Evolutionary conservation across 192 early-diverging fungal genomes (phyloP), one percentile per base, ranked within the genome.

Genomic region (Umbelopsis sp.): DNA sequence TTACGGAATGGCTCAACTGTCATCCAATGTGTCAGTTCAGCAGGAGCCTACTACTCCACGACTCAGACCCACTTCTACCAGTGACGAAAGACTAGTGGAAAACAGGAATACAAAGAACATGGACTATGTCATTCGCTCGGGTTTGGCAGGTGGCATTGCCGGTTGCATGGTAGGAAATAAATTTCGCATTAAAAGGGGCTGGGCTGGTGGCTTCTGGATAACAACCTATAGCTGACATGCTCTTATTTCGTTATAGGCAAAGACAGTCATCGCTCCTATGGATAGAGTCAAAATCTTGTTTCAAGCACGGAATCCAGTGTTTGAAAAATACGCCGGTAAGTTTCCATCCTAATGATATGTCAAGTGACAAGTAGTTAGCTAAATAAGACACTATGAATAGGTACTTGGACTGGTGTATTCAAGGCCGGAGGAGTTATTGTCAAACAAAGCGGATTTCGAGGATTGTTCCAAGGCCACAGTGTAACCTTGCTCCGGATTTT

Each of bases 381-480:
- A 21, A 31, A 36, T 20, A 21, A 38, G 50, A 51, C 16, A 22
- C 12, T 32, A n/a, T 38, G 4, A 3, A 56, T 74, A 93, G 93
- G 93, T 5, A 86, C 87, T 29, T 92, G 89, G 78, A 78, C 80
- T 0, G 97, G 97, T 12, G 88, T 94, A 21, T 92, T 97, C 72
- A 83, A 87, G 38, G 97, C 96, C 20, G 86, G 85, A 16, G 68
- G 85, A 36, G 88, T 92, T 17, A 97, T 99, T 38, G 84, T 92
- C 38, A 74, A 77, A 62, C 75, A 82, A 16, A 84, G 87, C 77
- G 97, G 97, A 0, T 34, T 91, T 3, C 80, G 79, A 4, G 96
- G 95, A 6, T 84, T 99, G 24, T 97, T 96, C 69, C 95, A 96
- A 82, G 97, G 97, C 44, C 96, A 99, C 75, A 94, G 90, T 22